Base-by-base conservation (phyloP, 352 stramenopile species). In the Phytophthora ohioensis region DNA sequence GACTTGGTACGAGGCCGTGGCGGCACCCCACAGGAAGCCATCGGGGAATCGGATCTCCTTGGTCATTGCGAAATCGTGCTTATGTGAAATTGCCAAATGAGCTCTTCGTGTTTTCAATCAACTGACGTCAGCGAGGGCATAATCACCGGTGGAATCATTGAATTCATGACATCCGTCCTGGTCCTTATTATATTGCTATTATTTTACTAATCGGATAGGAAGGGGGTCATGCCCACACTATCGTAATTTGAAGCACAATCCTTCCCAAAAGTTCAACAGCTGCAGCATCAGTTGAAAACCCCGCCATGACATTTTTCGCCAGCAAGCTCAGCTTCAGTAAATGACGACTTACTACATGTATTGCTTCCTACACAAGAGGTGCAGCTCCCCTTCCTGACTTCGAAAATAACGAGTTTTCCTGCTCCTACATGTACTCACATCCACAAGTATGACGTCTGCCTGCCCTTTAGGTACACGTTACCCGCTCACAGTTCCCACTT, bases 1-100 rank as follows among this genome's bases (percentile, higher is more conserved):
- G 46, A 98, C 91, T 83, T 98, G 93, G 81, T 98, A 98, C 43
- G 86, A 79, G 27, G 92, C 93, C 1, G 93, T 98, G 35, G 93
- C 88, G 11, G 80, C 81, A 36, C 94, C 94, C 87, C 87, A 98
- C 27, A 88, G 49, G 73, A 98, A 98, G 45, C 63, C 64, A 13
- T 86, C 59, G 34, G 78, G 82, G 65, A 87, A 87, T 30, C 62
- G 70, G 48, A 86, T 65, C 51, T 80, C 73, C 55, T 82, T 67
- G 62, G 63, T 27, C 72, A 76, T 77, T 41, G 56, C 39, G 27
- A 30, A 47, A 41, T 53, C 11, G 42, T 31, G 17, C 34, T 69
- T 65, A 36, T 36, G 60, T 7, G 41, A 57, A 66, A 62, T 66
- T 69, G 57, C 34, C 6, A 30, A 74, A 62, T 74, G 67, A 74